These are phyloP conservation scores for Neoboletus subvelutipes DNA, from an alignment of 768 basidiomycete species.

Conservation along the genomic window DNA sequence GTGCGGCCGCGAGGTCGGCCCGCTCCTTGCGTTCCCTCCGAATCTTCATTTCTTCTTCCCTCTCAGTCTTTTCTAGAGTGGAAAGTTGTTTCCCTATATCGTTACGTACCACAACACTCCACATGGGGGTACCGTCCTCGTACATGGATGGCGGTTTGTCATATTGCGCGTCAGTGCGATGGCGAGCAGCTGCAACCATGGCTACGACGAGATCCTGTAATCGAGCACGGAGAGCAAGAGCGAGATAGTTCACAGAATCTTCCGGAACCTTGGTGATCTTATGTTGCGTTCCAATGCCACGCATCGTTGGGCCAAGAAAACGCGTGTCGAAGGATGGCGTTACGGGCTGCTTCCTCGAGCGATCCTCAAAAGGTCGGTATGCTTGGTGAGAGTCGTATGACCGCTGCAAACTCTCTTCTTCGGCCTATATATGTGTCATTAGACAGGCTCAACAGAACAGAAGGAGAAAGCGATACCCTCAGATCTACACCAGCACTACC, in stretches of 20 bases:
- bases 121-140: conserved; percentile 72
- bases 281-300: conserved; percentile 62
- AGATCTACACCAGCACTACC: conserved; percentile 87
- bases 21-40: conserved; percentile 79
- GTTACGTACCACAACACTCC: conserved; percentile 72
- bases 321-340: conserved; percentile 69
- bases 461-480: conserved; percentile 45
- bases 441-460: not conserved
- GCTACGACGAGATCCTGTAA: conserved; percentile 65
- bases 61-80: conserved; percentile 72
- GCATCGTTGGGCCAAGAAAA: conserved; percentile 66
- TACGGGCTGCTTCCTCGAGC: conserved; percentile 70
- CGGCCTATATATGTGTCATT: conserved; percentile 55
- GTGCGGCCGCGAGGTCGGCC: conserved; percentile 67
- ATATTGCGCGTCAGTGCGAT: conserved; percentile 70
- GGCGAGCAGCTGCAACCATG: conserved; percentile 67
- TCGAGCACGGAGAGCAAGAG: conserved; percentile 73
- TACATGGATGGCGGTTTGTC: conserved; percentile 67
- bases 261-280: conserved; percentile 68
- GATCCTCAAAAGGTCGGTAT: conserved; percentile 73
- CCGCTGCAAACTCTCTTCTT: conserved; percentile 79
- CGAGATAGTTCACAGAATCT: conserved; percentile 74
- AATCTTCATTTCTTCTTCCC: conserved; percentile 78
- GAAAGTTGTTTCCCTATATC: conserved; percentile 80
- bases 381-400: conserved; percentile 58